Percentiles rank a stretch among this genome's conserved stretches.
These are phyloP conservation scores for Eucalyptus fibrosa DNA, from an alignment of 345 rosid species.

Conservation along the genomic window DNA sequence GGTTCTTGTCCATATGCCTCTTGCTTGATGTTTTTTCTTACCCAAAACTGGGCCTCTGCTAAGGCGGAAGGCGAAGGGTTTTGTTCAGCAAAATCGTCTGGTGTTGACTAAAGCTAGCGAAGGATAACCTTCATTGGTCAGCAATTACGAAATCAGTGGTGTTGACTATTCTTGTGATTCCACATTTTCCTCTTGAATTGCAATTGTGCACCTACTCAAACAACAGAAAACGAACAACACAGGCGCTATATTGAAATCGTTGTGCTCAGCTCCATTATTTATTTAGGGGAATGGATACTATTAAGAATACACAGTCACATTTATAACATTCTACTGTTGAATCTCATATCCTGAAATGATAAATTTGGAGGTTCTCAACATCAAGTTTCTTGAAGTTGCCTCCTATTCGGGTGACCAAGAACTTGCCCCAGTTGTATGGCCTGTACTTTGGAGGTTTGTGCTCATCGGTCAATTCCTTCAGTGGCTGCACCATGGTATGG, in stretches of 20 bases:
- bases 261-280: background rate
- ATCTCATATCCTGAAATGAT: slow-evolving; percentile 29
- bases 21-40: background rate
- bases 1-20: background rate
- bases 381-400: slow-evolving; percentile 55
- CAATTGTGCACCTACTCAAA: background rate
- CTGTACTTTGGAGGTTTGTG: slow-evolving; percentile 20
- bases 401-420: slow-evolving; percentile 31
- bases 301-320: background rate
- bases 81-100: background rate
- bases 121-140: background rate
- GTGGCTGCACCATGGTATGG: slow-evolving; percentile 39
- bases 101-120: background rate
- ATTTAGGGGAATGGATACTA: background rate
- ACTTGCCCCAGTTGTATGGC: slow-evolving; percentile 66
- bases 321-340: background rate
- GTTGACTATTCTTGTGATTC: background rate
- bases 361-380: background rate
- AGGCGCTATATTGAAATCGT: background rate
- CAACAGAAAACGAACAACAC: background rate
- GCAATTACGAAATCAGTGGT: background rate
- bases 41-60: background rate
- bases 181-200: background rate
- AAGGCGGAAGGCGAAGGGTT: background rate
- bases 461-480: slow-evolving; percentile 39